Percentiles rank a stretch among this genome's conserved stretches.
Conservation (phyloP, 768 basidiomycete genomes). For the Boletus reticulatus region DNA sequence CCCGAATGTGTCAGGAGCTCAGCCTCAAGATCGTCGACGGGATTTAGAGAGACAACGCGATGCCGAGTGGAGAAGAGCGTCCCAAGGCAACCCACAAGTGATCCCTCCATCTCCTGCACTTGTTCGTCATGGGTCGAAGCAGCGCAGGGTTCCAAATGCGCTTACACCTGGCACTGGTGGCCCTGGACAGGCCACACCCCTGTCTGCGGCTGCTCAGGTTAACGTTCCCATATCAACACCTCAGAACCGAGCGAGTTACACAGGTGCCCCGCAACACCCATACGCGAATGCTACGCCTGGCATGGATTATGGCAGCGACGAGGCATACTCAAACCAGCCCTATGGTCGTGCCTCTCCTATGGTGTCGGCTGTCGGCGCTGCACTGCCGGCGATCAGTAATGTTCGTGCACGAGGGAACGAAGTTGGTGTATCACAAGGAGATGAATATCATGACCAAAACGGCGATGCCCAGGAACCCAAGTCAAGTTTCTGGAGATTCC, state of each 20-base stretch:
- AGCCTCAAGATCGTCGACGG: slow-evolving; percentile 58
- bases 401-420: slow-evolving; percentile 71
- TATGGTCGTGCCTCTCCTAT: slow-evolving; percentile 85
- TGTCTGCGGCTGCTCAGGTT: slow-evolving; percentile 72
- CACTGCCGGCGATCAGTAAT: slow-evolving; percentile 69
- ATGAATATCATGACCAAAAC: slow-evolving; percentile 55
- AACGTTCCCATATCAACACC: slow-evolving; percentile 64
- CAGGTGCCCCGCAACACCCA: slow-evolving; percentile 53
- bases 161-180: slow-evolving; percentile 54
- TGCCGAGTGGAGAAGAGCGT: slow-evolving; percentile 61
- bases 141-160: slow-evolving; percentile 58
- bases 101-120: slow-evolving; percentile 76
- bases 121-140: slow-evolving; percentile 73
- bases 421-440: slow-evolving; percentile 61
- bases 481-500: slow-evolving; percentile 58
- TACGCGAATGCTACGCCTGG: slow-evolving; percentile 64
- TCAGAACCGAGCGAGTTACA: slow-evolving; percentile 45
- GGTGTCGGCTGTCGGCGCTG: slow-evolving; percentile 67
- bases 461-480: slow-evolving; percentile 52
- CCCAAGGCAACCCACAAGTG: slow-evolving; percentile 53
- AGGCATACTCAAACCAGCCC: slow-evolving; percentile 54
- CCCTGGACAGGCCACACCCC: slow-evolving; percentile 59
- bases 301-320: slow-evolving; percentile 62
- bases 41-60: slow-evolving; percentile 53
- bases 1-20: slow-evolving; percentile 49